These are phyloP conservation scores for Colletotrichum scovillei DNA, from an alignment of 2,329 filamentous ascomycete genomes.

Conservation along the genomic window DNA sequence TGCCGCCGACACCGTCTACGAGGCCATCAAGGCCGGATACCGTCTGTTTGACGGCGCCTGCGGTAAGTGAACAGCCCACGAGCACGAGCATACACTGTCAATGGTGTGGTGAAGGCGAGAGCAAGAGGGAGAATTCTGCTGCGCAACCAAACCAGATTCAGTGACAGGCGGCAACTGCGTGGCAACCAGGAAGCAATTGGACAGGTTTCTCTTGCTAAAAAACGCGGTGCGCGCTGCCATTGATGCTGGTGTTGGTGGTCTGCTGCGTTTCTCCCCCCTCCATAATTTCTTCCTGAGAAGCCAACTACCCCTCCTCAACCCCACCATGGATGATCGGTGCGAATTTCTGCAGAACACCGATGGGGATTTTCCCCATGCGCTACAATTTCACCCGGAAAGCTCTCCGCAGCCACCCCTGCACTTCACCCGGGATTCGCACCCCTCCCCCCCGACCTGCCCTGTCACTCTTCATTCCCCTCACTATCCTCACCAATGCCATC, in stretches of 20 bases:
- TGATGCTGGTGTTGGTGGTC: background rate
- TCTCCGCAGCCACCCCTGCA: conserved; percentile 23
- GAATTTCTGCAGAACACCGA: conserved; percentile 15
- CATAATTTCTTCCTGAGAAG: conserved; percentile 8
- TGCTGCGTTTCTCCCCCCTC: conserved; percentile 9
- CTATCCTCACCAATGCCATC: background rate
- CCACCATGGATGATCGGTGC: conserved; percentile 30
- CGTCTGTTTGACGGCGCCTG: conserved; percentile 70
- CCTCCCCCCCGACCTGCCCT: conserved; percentile 6
- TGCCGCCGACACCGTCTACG: conserved; percentile 82
- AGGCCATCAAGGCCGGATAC: conserved; percentile 74
- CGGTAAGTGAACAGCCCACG: conserved; percentile 54
- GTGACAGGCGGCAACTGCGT: background rate
- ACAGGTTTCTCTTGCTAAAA: background rate
- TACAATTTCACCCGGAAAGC: conserved; percentile 27
- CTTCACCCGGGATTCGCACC: conserved; percentile 6
- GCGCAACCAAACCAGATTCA: background rate
- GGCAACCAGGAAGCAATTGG: background rate
- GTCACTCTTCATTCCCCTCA: background rate
- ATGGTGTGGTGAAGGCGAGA: background rate
- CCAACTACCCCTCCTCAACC: conserved; percentile 35
- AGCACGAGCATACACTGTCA: background rate
- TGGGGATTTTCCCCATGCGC: conserved; percentile 13
- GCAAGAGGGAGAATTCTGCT: background rate
- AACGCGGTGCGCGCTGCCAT: background rate